phyloP scores from a whole-genome alignment of 768 basidiomycete genomes.

The Termitomyces sp. region DNA sequence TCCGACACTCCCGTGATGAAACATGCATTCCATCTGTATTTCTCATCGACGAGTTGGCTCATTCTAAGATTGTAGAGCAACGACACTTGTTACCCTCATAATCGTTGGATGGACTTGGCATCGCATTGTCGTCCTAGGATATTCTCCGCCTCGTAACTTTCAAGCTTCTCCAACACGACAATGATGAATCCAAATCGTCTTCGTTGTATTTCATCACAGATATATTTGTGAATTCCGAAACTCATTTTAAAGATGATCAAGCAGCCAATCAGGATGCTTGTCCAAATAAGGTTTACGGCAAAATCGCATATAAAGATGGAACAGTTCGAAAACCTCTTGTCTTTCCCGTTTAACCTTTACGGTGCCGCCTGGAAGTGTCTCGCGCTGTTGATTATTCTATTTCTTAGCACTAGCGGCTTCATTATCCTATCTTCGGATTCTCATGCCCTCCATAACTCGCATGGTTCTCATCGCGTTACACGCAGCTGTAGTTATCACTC shows the following conservation, averaged over 20 bases:
- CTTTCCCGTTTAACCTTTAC: conserved; percentile 3
- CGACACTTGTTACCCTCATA: too few species aligned
- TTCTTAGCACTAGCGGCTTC: conserved; percentile 24
- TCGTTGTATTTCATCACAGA: too few species aligned
- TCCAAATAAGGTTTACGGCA: conserved; percentile 14
- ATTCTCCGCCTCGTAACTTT: too few species aligned
- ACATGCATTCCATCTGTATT: too few species aligned
- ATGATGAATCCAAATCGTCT: too few species aligned
- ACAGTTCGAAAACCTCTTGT: background rate
- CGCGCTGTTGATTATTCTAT: conserved; percentile 3
- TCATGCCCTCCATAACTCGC: conserved; percentile 29
- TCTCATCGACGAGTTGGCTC: too few species aligned
- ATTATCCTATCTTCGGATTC: conserved; percentile 9
- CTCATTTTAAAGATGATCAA: background rate
- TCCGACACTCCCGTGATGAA: conserved; percentile 12
- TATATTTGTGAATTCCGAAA: too few species aligned
- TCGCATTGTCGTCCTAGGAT: too few species aligned
- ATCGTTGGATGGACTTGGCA: too few species aligned
- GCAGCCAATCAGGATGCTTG: conserved; percentile 14
- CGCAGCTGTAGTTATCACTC: conserved; percentile 30
- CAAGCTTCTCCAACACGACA: too few species aligned
- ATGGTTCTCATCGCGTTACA: conserved; percentile 34
- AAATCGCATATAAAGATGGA: conserved; percentile 8
- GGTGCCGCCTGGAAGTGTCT: conserved; percentile 8
- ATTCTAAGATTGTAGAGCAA: too few species aligned